Evolutionary conservation across 805 yeast genomes (phyloP).

Genomic region (Wickerhamiella nectarea): DNA sequence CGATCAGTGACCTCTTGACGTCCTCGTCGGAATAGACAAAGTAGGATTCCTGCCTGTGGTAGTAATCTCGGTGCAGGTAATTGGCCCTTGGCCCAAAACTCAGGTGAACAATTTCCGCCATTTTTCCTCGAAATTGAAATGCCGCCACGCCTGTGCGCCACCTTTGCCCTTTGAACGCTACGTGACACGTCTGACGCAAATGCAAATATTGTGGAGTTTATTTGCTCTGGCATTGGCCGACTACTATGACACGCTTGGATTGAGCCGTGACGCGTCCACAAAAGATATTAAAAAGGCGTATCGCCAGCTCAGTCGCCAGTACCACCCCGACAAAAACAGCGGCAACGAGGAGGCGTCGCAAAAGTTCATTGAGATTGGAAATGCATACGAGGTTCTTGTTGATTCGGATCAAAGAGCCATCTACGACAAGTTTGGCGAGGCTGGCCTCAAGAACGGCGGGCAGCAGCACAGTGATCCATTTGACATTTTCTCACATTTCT

Average conservation of each 20-base stretch:
- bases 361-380: conserved; percentile 79
- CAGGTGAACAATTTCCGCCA: conserved; percentile 64
- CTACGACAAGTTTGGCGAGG: conserved; percentile 69
- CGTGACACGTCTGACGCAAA: conserved; percentile 1
- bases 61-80: conserved; percentile 66
- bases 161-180: too few relatives aligned
- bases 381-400: conserved; percentile 76
- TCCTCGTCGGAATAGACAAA: conserved; percentile 35
- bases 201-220: conserved; percentile 1
- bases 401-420: conserved; percentile 53
- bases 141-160: not conserved
- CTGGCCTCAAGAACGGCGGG: conserved; percentile 40
- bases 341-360: conserved; percentile 72
- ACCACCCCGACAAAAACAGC: conserved; percentile 84
- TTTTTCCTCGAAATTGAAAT: conserved; percentile 18
- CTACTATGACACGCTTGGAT: conserved; percentile 49
- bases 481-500: conserved; percentile 53
- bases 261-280: conserved; percentile 54
- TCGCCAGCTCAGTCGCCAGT: conserved; percentile 64
- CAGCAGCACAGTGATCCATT: conserved; percentile 33
- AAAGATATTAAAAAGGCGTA: conserved; percentile 78
- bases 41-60: conserved; percentile 62
- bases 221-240: conserved; percentile 24
- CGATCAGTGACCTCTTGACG: conserved; percentile 23
- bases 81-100: conserved; percentile 63